phyloP scores from a whole-genome alignment of 2,329 filamentous ascomycete genomes.

The Dactylellina cionopaga region DNA sequence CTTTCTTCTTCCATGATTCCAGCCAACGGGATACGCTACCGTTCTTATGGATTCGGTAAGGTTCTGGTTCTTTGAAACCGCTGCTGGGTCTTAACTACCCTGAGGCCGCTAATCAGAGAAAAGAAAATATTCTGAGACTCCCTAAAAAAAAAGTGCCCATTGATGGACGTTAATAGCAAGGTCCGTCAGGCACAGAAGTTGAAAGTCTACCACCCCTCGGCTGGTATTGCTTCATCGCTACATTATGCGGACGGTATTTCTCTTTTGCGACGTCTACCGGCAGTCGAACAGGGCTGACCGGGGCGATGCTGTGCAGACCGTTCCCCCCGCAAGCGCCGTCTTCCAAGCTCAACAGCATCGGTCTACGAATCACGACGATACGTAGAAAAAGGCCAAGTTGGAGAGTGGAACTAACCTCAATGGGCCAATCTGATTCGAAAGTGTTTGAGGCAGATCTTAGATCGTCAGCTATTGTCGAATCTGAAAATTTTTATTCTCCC shows the following conservation, averaged over 20 bases:
- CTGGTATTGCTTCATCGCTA: slow-evolving; percentile 33
- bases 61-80: slow-evolving; percentile 35
- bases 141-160: slow-evolving; percentile 23
- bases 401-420: slow-evolving; percentile 39
- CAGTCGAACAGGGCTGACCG: slow-evolving; percentile 22
- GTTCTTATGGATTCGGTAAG: slow-evolving; percentile 53
- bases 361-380: slow-evolving; percentile 35
- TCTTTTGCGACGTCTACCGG: slow-evolving; percentile 37
- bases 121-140: slow-evolving; percentile 39
- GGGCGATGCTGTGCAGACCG: background rate
- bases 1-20: slow-evolving; percentile 53
- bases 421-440: slow-evolving; percentile 47
- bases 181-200: slow-evolving; percentile 47
- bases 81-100: slow-evolving; percentile 29
- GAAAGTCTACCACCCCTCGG: slow-evolving; percentile 23
- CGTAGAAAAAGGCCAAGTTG: slow-evolving; percentile 16
- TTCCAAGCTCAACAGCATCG: slow-evolving; percentile 20
- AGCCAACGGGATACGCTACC: slow-evolving; percentile 53
- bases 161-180: slow-evolving; percentile 45
- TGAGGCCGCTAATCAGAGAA: slow-evolving; percentile 33
- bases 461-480: slow-evolving; percentile 45
- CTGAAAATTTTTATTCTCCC: slow-evolving; percentile 35
- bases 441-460: slow-evolving; percentile 53
- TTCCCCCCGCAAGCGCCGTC: slow-evolving; percentile 38
- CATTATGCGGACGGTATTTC: slow-evolving; percentile 31